Percentiles rank a stretch among this genome's conserved stretches.
Conservation (phyloP, 1,284 basidiomycete genomes). For the Melampsora larici-populina region DNA sequence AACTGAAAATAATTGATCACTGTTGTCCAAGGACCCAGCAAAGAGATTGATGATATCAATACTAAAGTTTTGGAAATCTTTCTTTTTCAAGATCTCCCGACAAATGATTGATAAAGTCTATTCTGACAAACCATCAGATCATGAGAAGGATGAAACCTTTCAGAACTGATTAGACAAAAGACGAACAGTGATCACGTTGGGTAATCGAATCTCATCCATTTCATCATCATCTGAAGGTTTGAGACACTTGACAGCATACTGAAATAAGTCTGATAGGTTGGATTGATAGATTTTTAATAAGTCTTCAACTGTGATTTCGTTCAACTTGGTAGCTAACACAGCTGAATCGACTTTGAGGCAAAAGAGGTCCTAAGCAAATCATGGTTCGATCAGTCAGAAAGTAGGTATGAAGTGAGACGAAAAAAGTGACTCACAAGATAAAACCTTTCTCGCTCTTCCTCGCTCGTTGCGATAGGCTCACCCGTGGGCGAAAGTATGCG, state of each 20-base stretch:
- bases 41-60: conserved; percentile 47
- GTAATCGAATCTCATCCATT: conserved; percentile 35
- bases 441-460: conserved; percentile 29
- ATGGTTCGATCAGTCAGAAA: background rate
- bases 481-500: conserved; percentile 14
- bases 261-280: conserved; percentile 31
- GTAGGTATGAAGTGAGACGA: background rate
- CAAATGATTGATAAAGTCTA: conserved; percentile 34
- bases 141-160: background rate
- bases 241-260: conserved; percentile 26
- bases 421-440: conserved; percentile 16
- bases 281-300: conserved; percentile 13
- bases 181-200: conserved; percentile 30
- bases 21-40: conserved; percentile 48
- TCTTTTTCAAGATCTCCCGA: conserved; percentile 23
- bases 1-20: conserved; percentile 48
- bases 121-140: background rate
- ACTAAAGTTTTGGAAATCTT: conserved; percentile 46
- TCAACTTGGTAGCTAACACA: conserved; percentile 7
- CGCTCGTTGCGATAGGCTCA: background rate
- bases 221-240: conserved; percentile 27
- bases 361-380: conserved; percentile 24
- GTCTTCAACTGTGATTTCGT: conserved; percentile 10
- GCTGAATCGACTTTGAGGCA: conserved; percentile 20
- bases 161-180: background rate